Conservation (phyloP, 2,329 filamentous ascomycete species). For the Diaporthe citri region DNA sequence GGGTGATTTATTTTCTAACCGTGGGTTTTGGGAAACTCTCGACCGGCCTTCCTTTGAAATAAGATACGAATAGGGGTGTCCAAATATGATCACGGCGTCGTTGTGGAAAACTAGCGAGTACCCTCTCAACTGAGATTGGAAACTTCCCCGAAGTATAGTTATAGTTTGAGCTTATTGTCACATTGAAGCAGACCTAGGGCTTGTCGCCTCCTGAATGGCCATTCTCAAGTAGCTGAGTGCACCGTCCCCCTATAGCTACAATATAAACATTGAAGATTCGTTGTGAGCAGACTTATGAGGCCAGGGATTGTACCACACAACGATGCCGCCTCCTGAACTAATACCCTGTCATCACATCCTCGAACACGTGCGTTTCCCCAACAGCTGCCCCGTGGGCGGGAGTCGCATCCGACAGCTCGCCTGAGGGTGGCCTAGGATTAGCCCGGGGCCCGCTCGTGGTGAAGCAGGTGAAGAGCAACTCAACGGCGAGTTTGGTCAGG, state of each 20-base stretch:
- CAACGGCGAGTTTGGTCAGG: neutral
- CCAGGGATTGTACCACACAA: too few relatives aligned
- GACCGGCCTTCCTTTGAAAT: neutral
- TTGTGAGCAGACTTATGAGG: too few relatives aligned
- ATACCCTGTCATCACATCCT: neutral
- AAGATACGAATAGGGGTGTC: neutral
- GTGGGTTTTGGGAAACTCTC: neutral
- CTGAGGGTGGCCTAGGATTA: neutral
- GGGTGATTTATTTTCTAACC: neutral
- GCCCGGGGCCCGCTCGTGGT: neutral
- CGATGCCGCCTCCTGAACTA: neutral
- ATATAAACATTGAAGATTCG: too few relatives aligned
- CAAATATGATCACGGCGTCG: too few relatives aligned
- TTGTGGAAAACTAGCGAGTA: too few relatives aligned
- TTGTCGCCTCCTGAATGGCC: too few relatives aligned
- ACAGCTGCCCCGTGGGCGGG: neutral
- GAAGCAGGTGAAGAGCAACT: neutral
- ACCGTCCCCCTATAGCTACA: too few relatives aligned
- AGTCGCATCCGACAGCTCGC: neutral
- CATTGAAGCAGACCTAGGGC: too few relatives aligned
- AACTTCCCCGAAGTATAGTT: too few relatives aligned
- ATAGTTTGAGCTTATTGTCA: too few relatives aligned
- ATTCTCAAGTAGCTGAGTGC: too few relatives aligned
- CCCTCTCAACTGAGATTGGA: too few relatives aligned
- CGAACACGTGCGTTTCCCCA: neutral